These are phyloP conservation scores for Quercus rubra DNA, from an alignment of 306 rosid species.

Conservation along the genomic window DNA sequence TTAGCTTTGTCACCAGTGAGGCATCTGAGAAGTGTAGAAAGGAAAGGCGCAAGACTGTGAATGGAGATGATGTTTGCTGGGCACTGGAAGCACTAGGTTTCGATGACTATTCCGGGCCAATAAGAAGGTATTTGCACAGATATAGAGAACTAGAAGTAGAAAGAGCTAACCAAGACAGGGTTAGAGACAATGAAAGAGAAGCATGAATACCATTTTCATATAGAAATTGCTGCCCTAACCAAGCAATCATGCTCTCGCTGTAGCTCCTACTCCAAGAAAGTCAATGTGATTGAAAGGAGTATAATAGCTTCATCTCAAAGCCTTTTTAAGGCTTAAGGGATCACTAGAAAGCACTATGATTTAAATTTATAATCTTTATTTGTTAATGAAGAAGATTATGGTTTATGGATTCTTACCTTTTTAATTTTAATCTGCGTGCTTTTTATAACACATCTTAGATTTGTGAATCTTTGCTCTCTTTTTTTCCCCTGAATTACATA, in stretches of 20 bases:
- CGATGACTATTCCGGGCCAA: slow-evolving; percentile 80
- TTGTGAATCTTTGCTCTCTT: not conserved
- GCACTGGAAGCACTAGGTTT: slow-evolving; percentile 75
- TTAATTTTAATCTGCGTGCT: not conserved
- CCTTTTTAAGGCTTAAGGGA: not conserved
- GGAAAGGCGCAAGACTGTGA: slow-evolving; percentile 92
- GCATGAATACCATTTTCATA: not conserved
- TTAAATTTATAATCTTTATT: not conserved
- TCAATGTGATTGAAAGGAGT: slow-evolving; percentile 24
- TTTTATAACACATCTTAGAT: not conserved
- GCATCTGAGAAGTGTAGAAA: slow-evolving; percentile 93
- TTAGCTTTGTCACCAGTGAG: slow-evolving; percentile 89
- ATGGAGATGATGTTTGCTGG: slow-evolving; percentile 89
- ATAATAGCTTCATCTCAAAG: not conserved
- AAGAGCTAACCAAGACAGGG: slow-evolving; percentile 51
- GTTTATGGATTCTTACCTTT: not conserved
- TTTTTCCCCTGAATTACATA: not conserved
- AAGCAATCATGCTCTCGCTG: not conserved
- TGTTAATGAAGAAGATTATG: not conserved
- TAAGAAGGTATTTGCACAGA: slow-evolving; percentile 68
- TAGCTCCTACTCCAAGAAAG: slow-evolving; percentile 12
- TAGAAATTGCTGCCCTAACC: not conserved
- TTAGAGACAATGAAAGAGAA: slow-evolving; percentile 3
- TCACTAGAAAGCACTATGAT: not conserved
- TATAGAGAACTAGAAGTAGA: slow-evolving; percentile 73